Base-by-base conservation (phyloP, 1,284 basidiomycete species). In the Cryptococcus jaspeensis region DNA sequence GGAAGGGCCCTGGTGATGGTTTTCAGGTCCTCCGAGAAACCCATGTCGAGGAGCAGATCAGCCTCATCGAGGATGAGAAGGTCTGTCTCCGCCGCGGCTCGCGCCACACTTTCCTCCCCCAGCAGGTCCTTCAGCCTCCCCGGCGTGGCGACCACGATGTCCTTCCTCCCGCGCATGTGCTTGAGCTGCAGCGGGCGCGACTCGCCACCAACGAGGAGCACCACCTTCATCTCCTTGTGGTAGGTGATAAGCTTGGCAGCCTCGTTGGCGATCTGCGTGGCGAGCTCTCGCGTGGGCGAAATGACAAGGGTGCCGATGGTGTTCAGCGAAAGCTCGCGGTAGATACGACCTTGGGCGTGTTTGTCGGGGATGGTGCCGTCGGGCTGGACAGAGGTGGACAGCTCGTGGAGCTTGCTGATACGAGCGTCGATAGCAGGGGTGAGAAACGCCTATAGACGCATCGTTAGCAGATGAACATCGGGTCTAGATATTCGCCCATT, bases 41-140 rank as follows among this genome's bases (percentile, higher is more conserved):
- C 95, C 88, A 97, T 91, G 64, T 97, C 93, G 42, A 99, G 82
- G 13, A 98, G 82, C 0, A 91, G 95, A 75, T 99, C 96, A 11
- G 93, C 93, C 78, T 98, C 95, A 71, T 99, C 95, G 52, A 99
- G 81, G 59, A 98, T 82, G 55, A 98, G 82, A 68, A 84, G 80
- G 66, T 85, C 81, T 1, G 88, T 83, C 11, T 81, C 79, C 13
- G 75, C 72, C 23, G 94, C 67, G 5, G 81, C 83, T 1, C 80
- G 75, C 18, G 76, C 76, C 13, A 93, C 81, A 1, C 80, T 80
- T 0, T 83, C 82, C 60, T 88, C 86, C 32, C 80, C 82, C 50
- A 97, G 73, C 49, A 96, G 70, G 75, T 98, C 95, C 59, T 86
- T 82, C 56, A 97, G 77, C 47, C 96, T 85, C 43, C 96, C 95